Conservation (phyloP, 345 rosid genomes). For the Brassica carinata region DNA sequence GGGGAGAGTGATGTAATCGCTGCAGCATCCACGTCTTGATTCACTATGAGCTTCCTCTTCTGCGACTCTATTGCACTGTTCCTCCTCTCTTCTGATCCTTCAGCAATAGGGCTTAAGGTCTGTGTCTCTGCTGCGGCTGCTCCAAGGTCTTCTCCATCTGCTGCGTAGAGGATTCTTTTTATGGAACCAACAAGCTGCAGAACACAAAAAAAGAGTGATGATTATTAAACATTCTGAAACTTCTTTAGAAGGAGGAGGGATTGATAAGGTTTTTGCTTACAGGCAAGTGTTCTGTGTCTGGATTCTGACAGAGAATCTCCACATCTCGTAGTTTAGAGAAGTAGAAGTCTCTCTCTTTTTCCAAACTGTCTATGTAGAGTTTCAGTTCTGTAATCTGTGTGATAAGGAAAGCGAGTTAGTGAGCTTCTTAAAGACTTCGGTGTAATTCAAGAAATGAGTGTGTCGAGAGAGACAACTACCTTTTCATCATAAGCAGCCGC, state of each 20-base stretch:
- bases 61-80: conserved; percentile 54
- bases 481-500: conserved; percentile 82
- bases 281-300: conserved; percentile 63
- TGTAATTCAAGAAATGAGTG: not conserved
- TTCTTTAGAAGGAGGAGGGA: not conserved
- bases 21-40: conserved; percentile 74
- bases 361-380: conserved; percentile 90
- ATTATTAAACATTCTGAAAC: not conserved
- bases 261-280: conserved; percentile 42
- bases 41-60: conserved; percentile 75
- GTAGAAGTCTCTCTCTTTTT: conserved; percentile 96
- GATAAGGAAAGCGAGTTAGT: conserved; percentile 17
- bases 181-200: conserved; percentile 80
- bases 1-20: conserved; percentile 73
- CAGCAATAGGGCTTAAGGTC: conserved; percentile 82
- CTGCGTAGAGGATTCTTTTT: conserved; percentile 74
- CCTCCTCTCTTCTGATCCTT: conserved; percentile 66
- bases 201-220: not conserved
- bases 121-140: conserved; percentile 60
- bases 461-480: conserved; percentile 43
- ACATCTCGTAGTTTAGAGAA: conserved; percentile 87
- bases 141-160: conserved; percentile 63
- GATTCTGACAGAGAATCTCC: conserved; percentile 82
- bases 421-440: not conserved
- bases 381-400: conserved; percentile 89